A percentile compares a stretch with the other conserved stretches of the same genome.
These are phyloP conservation scores for Russula emetica DNA, from an alignment of 768 basidiomycete species.

Conservation along the genomic window DNA sequence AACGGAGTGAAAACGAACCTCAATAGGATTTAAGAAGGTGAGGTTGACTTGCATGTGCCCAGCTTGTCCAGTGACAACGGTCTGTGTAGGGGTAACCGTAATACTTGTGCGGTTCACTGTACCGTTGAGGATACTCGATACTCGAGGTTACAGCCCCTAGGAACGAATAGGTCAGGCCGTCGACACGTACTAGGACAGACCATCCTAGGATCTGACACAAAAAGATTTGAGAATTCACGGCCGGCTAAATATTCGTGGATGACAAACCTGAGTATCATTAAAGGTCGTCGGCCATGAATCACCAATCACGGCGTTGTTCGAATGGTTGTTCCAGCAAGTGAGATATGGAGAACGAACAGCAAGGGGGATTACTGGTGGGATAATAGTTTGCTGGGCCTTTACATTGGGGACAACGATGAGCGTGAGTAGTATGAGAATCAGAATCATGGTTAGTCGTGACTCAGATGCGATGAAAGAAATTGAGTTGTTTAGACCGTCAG, in stretches of 20 bases:
- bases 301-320: conserved; percentile 10
- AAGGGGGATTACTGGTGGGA: conserved; percentile 31
- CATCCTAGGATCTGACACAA: no score
- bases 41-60: conserved; percentile 38
- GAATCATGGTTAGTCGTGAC: not conserved
- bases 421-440: not conserved
- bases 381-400: conserved; percentile 24
- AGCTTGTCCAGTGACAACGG: no score
- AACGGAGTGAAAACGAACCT: conserved; percentile 29
- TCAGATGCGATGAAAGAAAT: not conserved
- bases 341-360: conserved; percentile 33
- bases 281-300: conserved; percentile 28
- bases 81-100: no score
- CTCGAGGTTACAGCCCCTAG: conserved; percentile 15
- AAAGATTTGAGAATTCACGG: no score
- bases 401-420: not conserved
- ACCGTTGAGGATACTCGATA: not conserved
- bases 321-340: conserved; percentile 27
- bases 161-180: conserved; percentile 24
- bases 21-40: conserved; percentile 40
- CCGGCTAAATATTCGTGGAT: no score
- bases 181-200: no score
- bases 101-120: no score
- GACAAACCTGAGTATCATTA: not conserved
- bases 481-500: not conserved